Base-by-base conservation (phyloP, 768 basidiomycete species). In the Leccinellum albellum region DNA sequence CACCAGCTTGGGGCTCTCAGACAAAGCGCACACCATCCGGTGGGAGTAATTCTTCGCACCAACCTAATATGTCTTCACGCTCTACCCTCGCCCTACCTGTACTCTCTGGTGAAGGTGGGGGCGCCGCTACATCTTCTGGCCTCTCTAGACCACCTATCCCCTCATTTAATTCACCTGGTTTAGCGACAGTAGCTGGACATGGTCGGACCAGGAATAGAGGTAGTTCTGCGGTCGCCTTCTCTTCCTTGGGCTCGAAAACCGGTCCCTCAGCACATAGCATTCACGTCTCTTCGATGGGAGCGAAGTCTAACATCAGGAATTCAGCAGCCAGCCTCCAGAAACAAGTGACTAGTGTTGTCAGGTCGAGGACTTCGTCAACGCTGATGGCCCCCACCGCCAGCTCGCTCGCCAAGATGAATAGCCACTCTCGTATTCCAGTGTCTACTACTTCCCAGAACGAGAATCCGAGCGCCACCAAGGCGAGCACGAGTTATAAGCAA, bases 331-430 rank as follows among this genome's bases (percentile, higher is more conserved):
- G 46, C 51, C 48, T 52, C 14, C 56, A 56, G 28, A 64, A 63
- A 29, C 53, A 51, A 2, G n/a, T 24, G 42, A 14, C 35, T n/a
- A 37, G 45, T 35, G 61, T 66, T 35, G 61, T 63, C 2, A 58
- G 67, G 40, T 64, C 55, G 14, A 71, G 76, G 33, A 71, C 70
- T 0, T 72, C 73, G 7, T 81, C 83, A 3, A 79, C 85, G 35
- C 74, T 91, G 13, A 73, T 87, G 51, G 88, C 88, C 1, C 89
- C 89, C 0, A 91, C 89, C 1, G 88, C 86, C 2, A 89, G 88
- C 63, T 91, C 89, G 1, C 73, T 90, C 23, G 89, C 89, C 3
- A 88, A 84, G 74, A 75, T 67, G 23, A 74, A 59, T 35, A 54
- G 40, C 13, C 63, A 64, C 23, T 55, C 69, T 31, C 69, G 67